Evolutionary conservation across 768 basidiomycete species (phyloP).

Genomic region (Fomitopsis pulvina): DNA sequence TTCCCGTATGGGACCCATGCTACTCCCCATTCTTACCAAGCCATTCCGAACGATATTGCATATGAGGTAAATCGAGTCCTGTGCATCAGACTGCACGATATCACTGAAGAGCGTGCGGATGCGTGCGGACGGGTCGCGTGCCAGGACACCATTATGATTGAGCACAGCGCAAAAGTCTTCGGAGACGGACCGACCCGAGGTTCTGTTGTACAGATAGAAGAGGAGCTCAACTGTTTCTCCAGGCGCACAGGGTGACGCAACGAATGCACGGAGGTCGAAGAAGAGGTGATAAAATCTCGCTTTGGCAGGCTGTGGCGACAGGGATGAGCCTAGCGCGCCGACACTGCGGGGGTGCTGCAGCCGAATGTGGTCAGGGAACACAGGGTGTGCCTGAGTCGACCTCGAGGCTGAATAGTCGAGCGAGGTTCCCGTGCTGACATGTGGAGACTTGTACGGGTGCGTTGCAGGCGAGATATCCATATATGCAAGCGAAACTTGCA

Average conservation of each 20-base stretch:
- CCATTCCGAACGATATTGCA: constrained; percentile 90
- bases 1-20: constrained; percentile 38
- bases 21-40: constrained; percentile 65
- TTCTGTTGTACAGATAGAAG: constrained; percentile 88
- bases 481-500: constrained; percentile 81
- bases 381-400: constrained; percentile 50
- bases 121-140: constrained; percentile 67
- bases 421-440: constrained; percentile 29
- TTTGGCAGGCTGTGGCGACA: constrained; percentile 9
- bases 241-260: constrained; percentile 82
- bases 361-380: constrained; percentile 54
- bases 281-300: constrained; percentile 86
- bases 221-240: constrained; percentile 92
- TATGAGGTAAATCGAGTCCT: constrained; percentile 82
- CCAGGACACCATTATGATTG: constrained; percentile 85
- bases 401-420: constrained; percentile 42
- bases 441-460: constrained; percentile 28
- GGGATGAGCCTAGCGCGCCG: constrained; percentile 29
- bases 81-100: constrained; percentile 78
- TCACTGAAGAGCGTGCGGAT: constrained; percentile 89
- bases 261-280: constrained; percentile 87
- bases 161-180: constrained; percentile 89
- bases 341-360: constrained; percentile 25
- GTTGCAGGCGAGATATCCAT: constrained; percentile 41
- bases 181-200: constrained; percentile 79